Percentiles rank a stretch among this genome's conserved stretches.
Conservation (phyloP, 306 rosid genomes). For the Lathyrus sativus region DNA sequence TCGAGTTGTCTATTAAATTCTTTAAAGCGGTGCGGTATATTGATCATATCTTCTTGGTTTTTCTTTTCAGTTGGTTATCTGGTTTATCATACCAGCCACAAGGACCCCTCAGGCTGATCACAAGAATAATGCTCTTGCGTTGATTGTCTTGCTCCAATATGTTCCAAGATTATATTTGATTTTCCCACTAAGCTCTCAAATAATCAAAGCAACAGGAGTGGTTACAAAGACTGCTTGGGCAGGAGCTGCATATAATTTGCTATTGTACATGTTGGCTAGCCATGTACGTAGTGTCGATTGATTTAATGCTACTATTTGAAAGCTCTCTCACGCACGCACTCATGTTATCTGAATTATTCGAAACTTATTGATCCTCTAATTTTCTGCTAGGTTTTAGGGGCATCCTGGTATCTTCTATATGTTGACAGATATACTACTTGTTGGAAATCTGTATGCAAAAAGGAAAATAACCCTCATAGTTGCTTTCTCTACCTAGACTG, state of each 20-base stretch:
- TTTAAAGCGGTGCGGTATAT: constrained; percentile 7
- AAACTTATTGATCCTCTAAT: constrained; percentile 18
- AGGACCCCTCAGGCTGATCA: constrained; percentile 66
- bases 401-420: constrained; percentile 93
- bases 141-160: constrained; percentile 93
- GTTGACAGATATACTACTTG: constrained; percentile 85
- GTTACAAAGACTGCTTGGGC: constrained; percentile 99
- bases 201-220: constrained; percentile 94
- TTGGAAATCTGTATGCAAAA: constrained; percentile 77
- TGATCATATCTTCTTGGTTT: constrained; percentile 35
- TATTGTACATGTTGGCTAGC: constrained; percentile 95
- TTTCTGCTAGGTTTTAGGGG: constrained; percentile 76
- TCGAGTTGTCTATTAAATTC: constrained; percentile 3
- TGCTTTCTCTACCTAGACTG: constrained; percentile 77
- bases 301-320: constrained; percentile 2
- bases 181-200: constrained; percentile 84
- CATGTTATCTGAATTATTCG: constrained; percentile 22
- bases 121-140: constrained; percentile 91
- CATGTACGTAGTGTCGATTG: constrained; percentile 62
- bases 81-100: constrained; percentile 94
- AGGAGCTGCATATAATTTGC: constrained; percentile 95
- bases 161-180: constrained; percentile 93
- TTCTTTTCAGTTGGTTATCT: constrained; percentile 80
- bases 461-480: constrained; percentile 45
- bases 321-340: background rate